Base-by-base conservation (phyloP, 2,329 filamentous ascomycete species). In the Cercospora sp. region DNA sequence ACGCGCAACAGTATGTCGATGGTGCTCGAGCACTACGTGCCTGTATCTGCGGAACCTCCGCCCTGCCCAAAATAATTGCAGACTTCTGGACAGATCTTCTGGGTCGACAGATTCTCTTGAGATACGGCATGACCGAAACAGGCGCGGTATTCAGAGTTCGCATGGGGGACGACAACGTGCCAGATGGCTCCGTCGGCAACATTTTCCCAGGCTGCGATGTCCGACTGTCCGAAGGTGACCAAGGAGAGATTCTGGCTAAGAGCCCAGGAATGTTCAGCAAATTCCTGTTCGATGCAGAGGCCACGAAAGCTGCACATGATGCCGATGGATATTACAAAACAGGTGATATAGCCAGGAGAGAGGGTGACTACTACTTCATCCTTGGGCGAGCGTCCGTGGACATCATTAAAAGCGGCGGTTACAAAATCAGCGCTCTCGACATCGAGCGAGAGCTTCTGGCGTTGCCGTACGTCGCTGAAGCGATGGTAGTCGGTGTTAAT, bases 391-490 rank as follows among this genome's bases (percentile, higher is more conserved):
- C 82, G 9, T 84, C 81, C 18, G 79, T 85, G 6, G 84, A 86
- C 69, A 80, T 87, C 33, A 85, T 87, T 74, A 87, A 87, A 69
- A 83, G 82, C 0, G 84, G 85, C 16, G 85, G 85, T 0, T 86
- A 86, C 71, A 87, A 86, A 75, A 83, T 86, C 39, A 85, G 82
- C 0, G 84, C 85, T 0, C 75, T 86, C 10, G 85, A 87, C 60
- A 83, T 87, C 31, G 85, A 87, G 73, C 79, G 84, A 18, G 84
- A 86, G 69, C 80, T 86, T 70, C 77, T 87, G 26, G 79, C 80
- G 0, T 71, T 87, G 63, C 79, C 81, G 1, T 81, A 82, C 33
- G 79, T 86, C 36, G 78, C 82, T 58, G 85, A 87, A 74, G 84
- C 83, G 4, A 84, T 84, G 71, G 83, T 86, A 1, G 83, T 87